Evolutionary conservation across 2,329 filamentous ascomycete genomes (phyloP), one percentile per base, ranked within the genome.

Genomic region (Monosporascus sp.): DNA sequence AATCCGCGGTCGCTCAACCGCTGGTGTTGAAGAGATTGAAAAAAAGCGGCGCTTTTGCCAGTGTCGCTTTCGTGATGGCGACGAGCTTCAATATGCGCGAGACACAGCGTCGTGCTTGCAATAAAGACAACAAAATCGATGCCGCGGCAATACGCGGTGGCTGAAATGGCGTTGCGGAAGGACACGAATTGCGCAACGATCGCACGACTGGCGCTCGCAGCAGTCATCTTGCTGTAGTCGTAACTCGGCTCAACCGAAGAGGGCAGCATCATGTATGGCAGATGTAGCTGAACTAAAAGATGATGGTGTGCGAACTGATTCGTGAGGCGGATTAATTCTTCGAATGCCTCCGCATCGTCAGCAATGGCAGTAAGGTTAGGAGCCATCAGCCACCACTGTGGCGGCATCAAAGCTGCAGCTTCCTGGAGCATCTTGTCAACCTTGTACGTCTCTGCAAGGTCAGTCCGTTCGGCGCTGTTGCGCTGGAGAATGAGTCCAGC

Each of bases 231-330:
- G 62, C 66, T 73, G 58, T 71, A 71, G 15, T 70, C 67, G 47
- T 69, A 69, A 9, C 55, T 63, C 6, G 51, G 49, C 17, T 67
- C 64, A 5, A 52, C 50, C 3, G 65, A 61, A 6, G 66, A 54
- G 1, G 62, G 62, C 4, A 77, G 62, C 56, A 34, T 34, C 9
- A 79, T 66, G 53, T 74, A 74, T 1, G 76, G 76, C 2, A 78
- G 58, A 57, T 79, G 75, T 5, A 76, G 65, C 49, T 72, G 73
- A 3, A 67, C 63, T 9, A 78, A 57, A 7, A 77, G 58, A 47
- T 75, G 69, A 51, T 73, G 71, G 50, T 78, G 70, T 6, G 65
- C 61, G 37, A 78, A 65, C 27, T 78, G 75, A 47, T 68, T 61
- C 57, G 72, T 68, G 1, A 76, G 44, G 2, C 71, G 71, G n/a